These are phyloP conservation scores for Hanseniaspora valbyensis DNA, from an alignment of 805 yeast genomes.

Conservation along the genomic window DNA sequence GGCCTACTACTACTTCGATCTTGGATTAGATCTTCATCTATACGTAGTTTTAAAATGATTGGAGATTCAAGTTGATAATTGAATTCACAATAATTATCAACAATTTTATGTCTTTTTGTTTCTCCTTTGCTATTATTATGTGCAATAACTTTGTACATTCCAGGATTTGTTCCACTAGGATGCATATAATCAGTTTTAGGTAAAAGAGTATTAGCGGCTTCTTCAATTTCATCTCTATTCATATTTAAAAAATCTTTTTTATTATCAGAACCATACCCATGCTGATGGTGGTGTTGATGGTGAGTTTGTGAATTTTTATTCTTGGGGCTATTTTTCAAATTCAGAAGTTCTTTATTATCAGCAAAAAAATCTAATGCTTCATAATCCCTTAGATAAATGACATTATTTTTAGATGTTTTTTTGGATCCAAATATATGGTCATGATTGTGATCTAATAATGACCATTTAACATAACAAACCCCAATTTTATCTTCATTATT, in stretches of 20 bases:
- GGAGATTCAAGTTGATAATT: slow-evolving; percentile 30
- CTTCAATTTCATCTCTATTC: slow-evolving; percentile 6
- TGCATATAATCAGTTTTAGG: slow-evolving; percentile 13
- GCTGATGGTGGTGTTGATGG: neutral
- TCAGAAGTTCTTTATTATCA: neutral
- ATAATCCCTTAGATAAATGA: slow-evolving; percentile 14
- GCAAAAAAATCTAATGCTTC: slow-evolving; percentile 9
- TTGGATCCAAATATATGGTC: slow-evolving; percentile 32
- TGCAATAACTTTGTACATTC: slow-evolving; percentile 13
- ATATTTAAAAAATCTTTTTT: neutral
- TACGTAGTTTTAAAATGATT: slow-evolving; percentile 33
- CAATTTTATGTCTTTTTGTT: slow-evolving; percentile 37
- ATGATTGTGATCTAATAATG: slow-evolving; percentile 36
- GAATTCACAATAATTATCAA: slow-evolving; percentile 45
- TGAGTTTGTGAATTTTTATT: neutral
- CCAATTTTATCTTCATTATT: slow-evolving; percentile 46
- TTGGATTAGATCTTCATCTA: slow-evolving; percentile 24
- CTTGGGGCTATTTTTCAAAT: neutral
- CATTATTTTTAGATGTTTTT: slow-evolving; percentile 25
- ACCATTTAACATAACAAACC: slow-evolving; percentile 52
- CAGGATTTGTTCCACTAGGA: slow-evolving; percentile 14
- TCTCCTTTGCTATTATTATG: slow-evolving; percentile 27
- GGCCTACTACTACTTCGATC: neutral
- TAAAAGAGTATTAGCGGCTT: neutral
- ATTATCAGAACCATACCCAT: no score